Percentiles rank a stretch among this genome's conserved stretches.
phyloP scores from a whole-genome alignment of 257 asterid genomes.

The Solanum chmielewskii region DNA sequence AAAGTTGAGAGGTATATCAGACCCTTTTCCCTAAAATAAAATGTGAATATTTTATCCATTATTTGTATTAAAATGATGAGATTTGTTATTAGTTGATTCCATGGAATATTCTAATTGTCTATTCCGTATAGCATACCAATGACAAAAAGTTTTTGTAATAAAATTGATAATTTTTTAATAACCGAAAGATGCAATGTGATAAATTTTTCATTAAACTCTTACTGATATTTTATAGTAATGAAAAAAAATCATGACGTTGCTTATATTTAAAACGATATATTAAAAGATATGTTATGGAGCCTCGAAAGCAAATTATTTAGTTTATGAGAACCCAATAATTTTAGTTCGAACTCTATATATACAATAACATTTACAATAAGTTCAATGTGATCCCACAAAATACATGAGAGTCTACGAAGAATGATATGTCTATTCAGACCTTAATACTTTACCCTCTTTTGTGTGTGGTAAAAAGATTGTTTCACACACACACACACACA shows the following conservation, averaged over 20 bases:
- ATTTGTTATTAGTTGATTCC: neutral
- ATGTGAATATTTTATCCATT: neutral
- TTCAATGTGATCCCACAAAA: neutral
- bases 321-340: rapidly evolving
- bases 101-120: neutral
- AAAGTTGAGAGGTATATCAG: too few relatives aligned
- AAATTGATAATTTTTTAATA: neutral
- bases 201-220: neutral
- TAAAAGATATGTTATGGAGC: neutral
- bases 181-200: neutral
- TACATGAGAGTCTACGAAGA: neutral
- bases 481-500: too few relatives aligned
- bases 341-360: neutral
- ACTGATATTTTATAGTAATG: neutral
- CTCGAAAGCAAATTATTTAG: neutral
- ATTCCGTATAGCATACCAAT: neutral
- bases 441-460: neutral
- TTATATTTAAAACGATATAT: neutral
- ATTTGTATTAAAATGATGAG: too few relatives aligned
- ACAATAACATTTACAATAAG: neutral
- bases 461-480: neutral
- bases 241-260: neutral
- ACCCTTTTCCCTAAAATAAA: too few relatives aligned
- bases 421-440: too few relatives aligned
- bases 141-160: neutral